Evolutionary conservation across 805 yeast species (phyloP).

Genomic region (Spathaspora passalidarum): DNA sequence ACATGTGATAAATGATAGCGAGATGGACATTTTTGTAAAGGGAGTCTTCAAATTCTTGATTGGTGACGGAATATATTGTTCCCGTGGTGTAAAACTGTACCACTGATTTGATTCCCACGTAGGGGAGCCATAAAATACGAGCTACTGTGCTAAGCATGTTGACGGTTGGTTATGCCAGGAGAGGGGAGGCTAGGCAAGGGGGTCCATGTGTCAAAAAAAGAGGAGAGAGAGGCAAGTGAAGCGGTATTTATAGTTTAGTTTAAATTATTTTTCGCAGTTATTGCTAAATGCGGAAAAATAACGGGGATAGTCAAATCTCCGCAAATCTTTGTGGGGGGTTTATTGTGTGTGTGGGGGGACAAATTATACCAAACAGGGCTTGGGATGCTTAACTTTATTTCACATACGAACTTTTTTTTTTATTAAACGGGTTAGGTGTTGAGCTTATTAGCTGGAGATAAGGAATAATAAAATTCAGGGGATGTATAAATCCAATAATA

Average conservation of each 20-base stretch:
- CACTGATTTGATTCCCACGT: slow-evolving; percentile 14
- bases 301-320: neutral
- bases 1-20: slow-evolving; percentile 22
- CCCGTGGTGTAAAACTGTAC: slow-evolving; percentile 29
- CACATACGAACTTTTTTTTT: neutral
- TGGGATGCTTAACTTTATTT: too few species aligned
- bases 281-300: neutral
- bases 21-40: slow-evolving; percentile 28
- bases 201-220: neutral
- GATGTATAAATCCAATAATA: too few species aligned
- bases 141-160: slow-evolving; percentile 9
- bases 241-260: neutral
- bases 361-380: neutral
- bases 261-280: neutral
- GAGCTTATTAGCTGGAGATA: too few species aligned
- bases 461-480: too few species aligned
- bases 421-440: too few species aligned
- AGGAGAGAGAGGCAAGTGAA: neutral
- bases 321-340: neutral
- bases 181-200: slow-evolving; percentile 8
- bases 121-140: slow-evolving; percentile 17
- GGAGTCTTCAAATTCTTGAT: slow-evolving; percentile 23
- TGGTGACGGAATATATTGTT: slow-evolving; percentile 25
- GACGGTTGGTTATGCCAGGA: slow-evolving; percentile 15
- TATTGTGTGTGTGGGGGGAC: neutral